A percentile compares a stretch with the other conserved stretches of the same genome.
Evolutionary conservation across 805 yeast genomes (phyloP).

Genomic region (Lipomyces yamanashiensis): DNA sequence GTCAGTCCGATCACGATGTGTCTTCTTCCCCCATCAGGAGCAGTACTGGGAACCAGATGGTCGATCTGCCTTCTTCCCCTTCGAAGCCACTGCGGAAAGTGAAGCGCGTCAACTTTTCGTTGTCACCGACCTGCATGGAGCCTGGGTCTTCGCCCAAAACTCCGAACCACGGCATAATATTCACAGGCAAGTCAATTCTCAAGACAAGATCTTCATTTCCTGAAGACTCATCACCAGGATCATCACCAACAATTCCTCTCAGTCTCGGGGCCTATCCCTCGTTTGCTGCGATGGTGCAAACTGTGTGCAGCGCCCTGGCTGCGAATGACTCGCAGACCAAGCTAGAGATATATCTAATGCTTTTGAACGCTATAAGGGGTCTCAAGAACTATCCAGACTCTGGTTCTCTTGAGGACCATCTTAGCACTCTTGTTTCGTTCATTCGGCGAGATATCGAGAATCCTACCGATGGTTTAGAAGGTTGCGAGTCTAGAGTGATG

Average conservation of each 20-base stretch:
- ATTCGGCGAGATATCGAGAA: conserved; percentile 29
- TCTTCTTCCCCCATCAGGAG: conserved; percentile 5
- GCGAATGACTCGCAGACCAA: conserved; percentile 27
- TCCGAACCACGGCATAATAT: conserved; percentile 5
- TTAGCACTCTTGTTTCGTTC: conserved; percentile 14
- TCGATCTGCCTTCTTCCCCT: conserved; percentile 12
- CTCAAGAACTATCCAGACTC: conserved; percentile 22
- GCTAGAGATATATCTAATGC: conserved; percentile 25
- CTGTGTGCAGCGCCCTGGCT: conserved; percentile 26
- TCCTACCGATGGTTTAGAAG: conserved; percentile 24
- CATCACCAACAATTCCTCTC: conserved; percentile 4
- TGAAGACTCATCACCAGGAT: neutral
- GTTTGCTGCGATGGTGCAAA: conserved; percentile 24
- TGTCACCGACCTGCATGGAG: conserved; percentile 10
- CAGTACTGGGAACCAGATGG: neutral
- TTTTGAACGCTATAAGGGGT: conserved; percentile 19
- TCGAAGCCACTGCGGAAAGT: neutral
- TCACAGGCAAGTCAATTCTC: conserved; percentile 22
- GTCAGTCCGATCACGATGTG: conserved; percentile 1
- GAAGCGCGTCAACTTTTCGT: conserved; percentile 30
- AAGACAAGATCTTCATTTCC: conserved; percentile 12
- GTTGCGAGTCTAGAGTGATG: conserved; percentile 30
- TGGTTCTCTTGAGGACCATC: conserved; percentile 2
- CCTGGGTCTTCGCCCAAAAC: conserved; percentile 15
- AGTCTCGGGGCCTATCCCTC: conserved; percentile 26